Evolutionary conservation across 106 monocot species (phyloP), one percentile per base, ranked within the genome.

Genomic region (Alisma plantagoaquatica): DNA sequence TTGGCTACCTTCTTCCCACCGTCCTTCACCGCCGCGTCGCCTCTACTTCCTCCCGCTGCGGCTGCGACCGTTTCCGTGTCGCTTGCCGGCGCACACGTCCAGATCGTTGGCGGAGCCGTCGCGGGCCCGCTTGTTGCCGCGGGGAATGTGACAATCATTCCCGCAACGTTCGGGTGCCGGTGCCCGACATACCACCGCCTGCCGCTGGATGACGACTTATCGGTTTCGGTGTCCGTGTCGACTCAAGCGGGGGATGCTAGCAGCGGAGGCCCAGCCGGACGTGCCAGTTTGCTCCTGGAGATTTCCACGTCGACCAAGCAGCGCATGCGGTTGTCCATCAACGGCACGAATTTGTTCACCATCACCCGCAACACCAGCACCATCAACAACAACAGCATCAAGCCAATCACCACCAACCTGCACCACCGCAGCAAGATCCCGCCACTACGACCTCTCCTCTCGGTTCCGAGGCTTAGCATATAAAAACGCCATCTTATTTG

Each of bases 41-140:
- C 14, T 18, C 57, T 11, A 4, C 57, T 23, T 21, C 57, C 4
- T 4, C 57, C 4, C 5, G n/a, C 42, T 21, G 20, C 30, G 27
- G 31, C 12, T 16, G 26, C n/a, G 29, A 42, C 25, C 18, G 68
- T 84, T 45, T 24, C 78, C 26, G 41, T 84, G 4, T 68, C 78
- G 26, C 24, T 84, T 23, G 63, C 75, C 22, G 75, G 75, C 23
- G 20, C 72, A 23, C 64, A 65, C 47, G 84, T 78, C 46, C 75
- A 84, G 72, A 73, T 84, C 21, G 75, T 84, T 46, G 84, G 84
- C 1, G 84, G 84, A 8, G 43, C 60, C 10, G 68, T 84, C 12
- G 67, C 65, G 0, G 84, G 84, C 7, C 56, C 60, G 7, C 41
- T 84, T 60, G 60, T 57, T 19, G 65, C 72, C 4, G 74, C 75